These are phyloP conservation scores for Candida tibetensis DNA, from an alignment of 805 yeast species.

Conservation along the genomic window DNA sequence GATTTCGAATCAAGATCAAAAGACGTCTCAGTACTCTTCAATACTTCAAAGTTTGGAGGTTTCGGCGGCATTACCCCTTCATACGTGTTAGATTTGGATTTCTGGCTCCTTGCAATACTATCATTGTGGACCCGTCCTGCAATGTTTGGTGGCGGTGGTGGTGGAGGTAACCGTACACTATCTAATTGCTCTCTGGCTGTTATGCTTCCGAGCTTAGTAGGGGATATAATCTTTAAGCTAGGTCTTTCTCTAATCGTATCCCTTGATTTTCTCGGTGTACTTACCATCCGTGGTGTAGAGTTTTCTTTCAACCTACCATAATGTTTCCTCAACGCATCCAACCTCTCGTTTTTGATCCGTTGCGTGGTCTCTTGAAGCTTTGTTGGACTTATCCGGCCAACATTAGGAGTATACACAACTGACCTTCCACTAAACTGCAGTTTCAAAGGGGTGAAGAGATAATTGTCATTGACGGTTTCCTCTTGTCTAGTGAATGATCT, in stretches of 20 bases:
- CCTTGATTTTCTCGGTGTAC: background rate
- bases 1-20: conserved; percentile 3
- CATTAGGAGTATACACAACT: conserved; percentile 20
- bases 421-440: conserved; percentile 13
- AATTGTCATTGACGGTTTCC: conserved; percentile 13
- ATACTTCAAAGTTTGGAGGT: conserved; percentile 20
- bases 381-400: conserved; percentile 31
- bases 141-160: too few species aligned
- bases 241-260: background rate
- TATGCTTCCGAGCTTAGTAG: background rate
- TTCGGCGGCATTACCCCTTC: conserved; percentile 16
- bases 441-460: conserved; percentile 36
- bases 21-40: conserved; percentile 1
- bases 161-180: conserved; percentile 5
- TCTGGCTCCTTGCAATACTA: background rate
- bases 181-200: background rate
- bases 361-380: conserved; percentile 40
- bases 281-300: conserved; percentile 12
- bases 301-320: conserved; percentile 24
- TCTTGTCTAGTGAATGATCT: background rate
- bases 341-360: conserved; percentile 29
- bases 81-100: background rate
- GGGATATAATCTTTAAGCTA: background rate
- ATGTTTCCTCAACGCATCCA: conserved; percentile 33
- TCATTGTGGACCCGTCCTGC: too few species aligned